phyloP scores from a whole-genome alignment of 108 stramenopile genomes.

The Mayamaea pseudoterrestris region DNA sequence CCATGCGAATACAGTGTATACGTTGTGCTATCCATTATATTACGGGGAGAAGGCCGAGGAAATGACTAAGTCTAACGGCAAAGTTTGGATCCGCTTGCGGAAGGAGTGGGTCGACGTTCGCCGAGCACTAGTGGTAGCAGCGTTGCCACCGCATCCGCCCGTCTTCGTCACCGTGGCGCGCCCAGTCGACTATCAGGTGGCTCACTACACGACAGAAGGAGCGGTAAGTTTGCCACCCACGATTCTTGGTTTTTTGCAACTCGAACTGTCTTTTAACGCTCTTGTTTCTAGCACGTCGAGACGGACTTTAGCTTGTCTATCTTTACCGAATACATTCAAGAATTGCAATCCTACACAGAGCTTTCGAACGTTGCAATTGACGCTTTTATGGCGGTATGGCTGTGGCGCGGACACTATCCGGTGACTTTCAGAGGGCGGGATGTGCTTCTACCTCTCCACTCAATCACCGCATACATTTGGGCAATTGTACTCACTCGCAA shows the following conservation, averaged over 20 bases:
- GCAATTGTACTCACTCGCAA: constrained; percentile 33
- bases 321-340: no score
- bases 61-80: constrained; percentile 4
- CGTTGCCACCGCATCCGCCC: background rate
- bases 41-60: background rate
- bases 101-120: constrained; percentile 15
- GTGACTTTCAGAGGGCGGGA: constrained; percentile 12
- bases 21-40: constrained; percentile 49
- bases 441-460: constrained; percentile 37
- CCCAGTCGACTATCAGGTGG: constrained; percentile 48
- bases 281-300: no score
- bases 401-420: constrained; percentile 53
- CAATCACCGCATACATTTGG: constrained; percentile 34
- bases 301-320: no score
- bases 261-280: no score
- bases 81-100: constrained; percentile 21
- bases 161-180: background rate
- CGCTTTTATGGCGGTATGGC: constrained; percentile 34
- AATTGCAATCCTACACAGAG: no score
- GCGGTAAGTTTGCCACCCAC: background rate
- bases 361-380: no score
- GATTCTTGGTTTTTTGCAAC: no score
- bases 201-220: background rate
- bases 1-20: constrained; percentile 39
- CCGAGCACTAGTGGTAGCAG: background rate